Evolutionary conservation across 176 grass and related monocot genomes (phyloP).

Genomic region (Pharus latifolius): DNA sequence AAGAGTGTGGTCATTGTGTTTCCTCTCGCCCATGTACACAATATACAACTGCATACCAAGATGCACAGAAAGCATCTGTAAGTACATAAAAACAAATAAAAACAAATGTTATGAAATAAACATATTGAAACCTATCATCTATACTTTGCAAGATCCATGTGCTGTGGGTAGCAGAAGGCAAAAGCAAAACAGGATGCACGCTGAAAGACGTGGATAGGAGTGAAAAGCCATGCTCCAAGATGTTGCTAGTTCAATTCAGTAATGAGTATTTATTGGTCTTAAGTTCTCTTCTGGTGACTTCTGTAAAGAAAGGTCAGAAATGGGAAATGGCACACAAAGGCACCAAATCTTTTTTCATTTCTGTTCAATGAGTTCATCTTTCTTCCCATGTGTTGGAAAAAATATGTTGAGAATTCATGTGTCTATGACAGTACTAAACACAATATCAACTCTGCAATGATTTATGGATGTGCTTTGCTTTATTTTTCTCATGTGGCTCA

Average conservation of each 20-base stretch:
- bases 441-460: too few species aligned
- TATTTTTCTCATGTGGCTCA: neutral
- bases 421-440: neutral
- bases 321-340: too few species aligned
- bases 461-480: neutral
- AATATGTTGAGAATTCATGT: neutral
- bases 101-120: neutral
- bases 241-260: neutral
- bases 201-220: neutral
- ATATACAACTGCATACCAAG: constrained; percentile 4
- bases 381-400: too few species aligned
- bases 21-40: constrained; percentile 24
- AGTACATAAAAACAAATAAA: neutral
- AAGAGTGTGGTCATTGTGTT: constrained; percentile 3
- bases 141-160: neutral
- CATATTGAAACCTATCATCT: neutral
- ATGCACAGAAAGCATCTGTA: neutral
- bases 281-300: too few species aligned
- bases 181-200: neutral
- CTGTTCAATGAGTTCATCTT: neutral
- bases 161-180: constrained; percentile 2
- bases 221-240: constrained; percentile 2
- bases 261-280: constrained; percentile 5
- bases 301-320: constrained; percentile 16
- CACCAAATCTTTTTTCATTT: too few species aligned